phyloP scores from a whole-genome alignment of 441 rosid species.

The Codiaeum variegatum region DNA sequence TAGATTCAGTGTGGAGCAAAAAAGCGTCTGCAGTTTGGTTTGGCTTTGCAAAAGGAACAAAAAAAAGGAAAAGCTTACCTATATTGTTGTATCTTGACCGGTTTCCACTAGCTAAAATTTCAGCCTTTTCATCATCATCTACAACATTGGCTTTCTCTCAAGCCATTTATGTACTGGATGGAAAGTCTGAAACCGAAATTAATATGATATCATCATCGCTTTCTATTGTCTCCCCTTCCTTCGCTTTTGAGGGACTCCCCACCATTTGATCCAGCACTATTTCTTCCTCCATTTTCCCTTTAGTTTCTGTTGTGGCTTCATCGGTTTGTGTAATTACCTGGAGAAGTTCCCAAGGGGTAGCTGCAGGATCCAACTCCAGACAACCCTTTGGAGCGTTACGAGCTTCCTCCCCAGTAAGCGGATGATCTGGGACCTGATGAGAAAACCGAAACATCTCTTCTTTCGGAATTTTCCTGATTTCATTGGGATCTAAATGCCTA shows the following conservation, averaged over 20 bases:
- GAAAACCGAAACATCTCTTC: conserved; percentile 92
- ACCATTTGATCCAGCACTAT: too few relatives aligned
- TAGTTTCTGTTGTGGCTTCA: too few relatives aligned
- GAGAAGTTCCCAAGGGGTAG: conserved; percentile 65
- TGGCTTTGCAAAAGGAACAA: conserved; percentile 18
- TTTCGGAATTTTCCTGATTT: conserved; percentile 48
- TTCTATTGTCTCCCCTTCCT: conserved; percentile 17
- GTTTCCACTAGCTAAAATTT: conserved; percentile 19
- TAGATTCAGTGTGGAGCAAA: conserved; percentile 30
- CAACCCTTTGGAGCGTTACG: conserved; percentile 58
- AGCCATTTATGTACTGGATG: conserved; percentile 14
- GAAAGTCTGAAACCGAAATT: too few relatives aligned
- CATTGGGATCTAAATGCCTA: conserved; percentile 38
- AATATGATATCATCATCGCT: conserved; percentile 2
- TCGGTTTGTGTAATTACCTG: conserved; percentile 33
- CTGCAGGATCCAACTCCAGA: conserved; percentile 93
- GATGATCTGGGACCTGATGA: conserved; percentile 74
- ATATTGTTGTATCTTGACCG: conserved; percentile 22
- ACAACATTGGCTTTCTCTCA: conserved; percentile 20
- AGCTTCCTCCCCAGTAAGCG: conserved; percentile 81
- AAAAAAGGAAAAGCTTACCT: conserved; percentile 20
- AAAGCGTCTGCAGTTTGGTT: conserved; percentile 28
- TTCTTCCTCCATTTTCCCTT: too few relatives aligned
- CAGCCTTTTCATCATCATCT: conserved; percentile 15
- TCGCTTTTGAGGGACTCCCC: conserved; percentile 11